These are phyloP conservation scores for Pyrenula massariospora DNA, from an alignment of 495 filamentous ascomycete genomes.

Conservation along the genomic window DNA sequence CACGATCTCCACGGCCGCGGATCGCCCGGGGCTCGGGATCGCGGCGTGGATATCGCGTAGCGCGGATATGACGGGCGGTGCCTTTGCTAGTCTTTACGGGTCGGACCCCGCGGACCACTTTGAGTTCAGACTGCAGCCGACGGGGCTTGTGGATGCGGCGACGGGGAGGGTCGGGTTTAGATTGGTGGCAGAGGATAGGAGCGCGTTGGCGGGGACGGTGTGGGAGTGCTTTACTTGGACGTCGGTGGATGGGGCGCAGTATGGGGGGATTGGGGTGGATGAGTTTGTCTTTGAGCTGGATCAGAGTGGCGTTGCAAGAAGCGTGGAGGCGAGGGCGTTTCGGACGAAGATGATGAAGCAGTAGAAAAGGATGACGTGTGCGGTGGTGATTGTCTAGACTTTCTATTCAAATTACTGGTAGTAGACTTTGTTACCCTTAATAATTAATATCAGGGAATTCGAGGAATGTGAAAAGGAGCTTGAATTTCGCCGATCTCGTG, in stretches of 20 bases:
- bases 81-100: background rate
- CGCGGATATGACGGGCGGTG: background rate
- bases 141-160: background rate
- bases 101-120: background rate
- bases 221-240: background rate
- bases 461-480: too few relatives aligned
- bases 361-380: too few relatives aligned
- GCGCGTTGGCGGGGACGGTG: background rate
- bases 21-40: background rate
- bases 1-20: background rate
- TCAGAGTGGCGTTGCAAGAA: constrained; percentile 13
- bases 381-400: too few relatives aligned
- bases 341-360: constrained; percentile 4
- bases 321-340: constrained; percentile 16
- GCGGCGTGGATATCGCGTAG: background rate
- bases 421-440: too few relatives aligned
- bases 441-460: too few relatives aligned
- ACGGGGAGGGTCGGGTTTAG: background rate
- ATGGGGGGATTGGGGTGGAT: constrained; percentile 16
- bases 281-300: constrained; percentile 28
- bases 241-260: background rate
- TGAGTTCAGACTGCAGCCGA: background rate
- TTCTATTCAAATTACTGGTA: too few relatives aligned
- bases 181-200: background rate
- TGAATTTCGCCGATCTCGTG: too few relatives aligned